Conservation (phyloP, 495 filamentous ascomycete genomes). For the Opeltia flavorubescens region DNA sequence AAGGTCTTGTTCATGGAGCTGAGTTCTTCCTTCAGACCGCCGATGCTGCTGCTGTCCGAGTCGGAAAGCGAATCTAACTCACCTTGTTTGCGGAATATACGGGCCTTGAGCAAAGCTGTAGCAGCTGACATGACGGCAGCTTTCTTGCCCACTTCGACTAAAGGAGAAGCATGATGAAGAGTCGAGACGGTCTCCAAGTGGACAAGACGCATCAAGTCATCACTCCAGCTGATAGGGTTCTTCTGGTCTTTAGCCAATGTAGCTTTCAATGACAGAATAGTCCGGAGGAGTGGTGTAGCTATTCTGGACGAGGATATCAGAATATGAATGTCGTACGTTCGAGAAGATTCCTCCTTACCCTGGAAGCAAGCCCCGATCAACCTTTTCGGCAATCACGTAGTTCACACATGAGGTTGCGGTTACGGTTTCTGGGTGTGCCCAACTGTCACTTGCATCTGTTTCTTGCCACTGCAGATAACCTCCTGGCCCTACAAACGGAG, state of each 20-base stretch:
- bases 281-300: not conserved
- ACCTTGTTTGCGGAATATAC: not conserved
- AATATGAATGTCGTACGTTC: not conserved
- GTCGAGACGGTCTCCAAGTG: slow-evolving; percentile 8
- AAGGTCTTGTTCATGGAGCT: not conserved
- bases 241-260: not conserved
- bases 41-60: too few relatives aligned
- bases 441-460: slow-evolving; percentile 7
- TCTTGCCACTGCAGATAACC: slow-evolving; percentile 19
- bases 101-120: not conserved
- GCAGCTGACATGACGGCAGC: not conserved
- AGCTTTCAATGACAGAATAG: not conserved
- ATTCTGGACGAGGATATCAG: not conserved
- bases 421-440: slow-evolving; percentile 1
- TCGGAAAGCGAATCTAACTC: not conserved
- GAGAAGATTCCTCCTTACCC: not conserved
- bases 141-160: not conserved
- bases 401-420: not conserved
- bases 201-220: slow-evolving; percentile 3
- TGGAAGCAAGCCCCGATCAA: slow-evolving; percentile 1
- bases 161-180: not conserved
- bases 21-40: not conserved
- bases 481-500: slow-evolving; percentile 11
- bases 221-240: slow-evolving; percentile 3
- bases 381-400: not conserved